Base-by-base conservation (phyloP, 148 eudicot genomes). In the Silene conica region DNA sequence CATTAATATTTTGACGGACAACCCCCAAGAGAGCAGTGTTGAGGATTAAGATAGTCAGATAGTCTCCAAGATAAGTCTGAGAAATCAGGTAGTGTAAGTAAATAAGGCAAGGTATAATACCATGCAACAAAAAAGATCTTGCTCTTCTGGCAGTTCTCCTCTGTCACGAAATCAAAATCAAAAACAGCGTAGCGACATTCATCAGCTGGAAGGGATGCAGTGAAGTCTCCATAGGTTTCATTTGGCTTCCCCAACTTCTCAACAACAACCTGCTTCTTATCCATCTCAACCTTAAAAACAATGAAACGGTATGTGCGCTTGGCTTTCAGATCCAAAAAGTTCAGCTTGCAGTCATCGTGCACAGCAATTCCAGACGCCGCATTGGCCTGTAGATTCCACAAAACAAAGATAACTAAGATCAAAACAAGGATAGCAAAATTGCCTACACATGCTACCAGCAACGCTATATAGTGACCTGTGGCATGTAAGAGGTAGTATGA, bases 361-460 rank as follows among this genome's bases (percentile, higher is more conserved):
- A 92, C 97, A 70, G 97, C 97, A 88, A 92, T 88, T 23, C 97
- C 97, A 19, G 97, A 92, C 21, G 88, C 88, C 75, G 96, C 92
- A 66, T 90, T 90, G 75, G 96, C 92, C 96, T 90, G 84, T 34
- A 38, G 14, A 58, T 67, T 46, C 60, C 46, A 34, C 38, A 69
- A 45, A 67, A 67, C 3, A 21, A 76, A 45, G 16, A 38, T 20
- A 20, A 31, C 60, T 54, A 72, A 34, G 31, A 41, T 14, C 23
- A 62, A 25, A 19, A 15, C 3, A 21, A 38, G 6, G 10, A 67
- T 22, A 20, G 5, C 28, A 59, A 13, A 14, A 3, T 11, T 22
- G 20, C 5, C 3, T 23, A 5, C 56, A 61, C 55, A 45, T 14
- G 71, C 50, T 21, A 28, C 14, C 54, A 64, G 6, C 19, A 2